Base-by-base conservation (phyloP, 495 filamentous ascomycete species). In the Aspergillus coremiiformis region DNA sequence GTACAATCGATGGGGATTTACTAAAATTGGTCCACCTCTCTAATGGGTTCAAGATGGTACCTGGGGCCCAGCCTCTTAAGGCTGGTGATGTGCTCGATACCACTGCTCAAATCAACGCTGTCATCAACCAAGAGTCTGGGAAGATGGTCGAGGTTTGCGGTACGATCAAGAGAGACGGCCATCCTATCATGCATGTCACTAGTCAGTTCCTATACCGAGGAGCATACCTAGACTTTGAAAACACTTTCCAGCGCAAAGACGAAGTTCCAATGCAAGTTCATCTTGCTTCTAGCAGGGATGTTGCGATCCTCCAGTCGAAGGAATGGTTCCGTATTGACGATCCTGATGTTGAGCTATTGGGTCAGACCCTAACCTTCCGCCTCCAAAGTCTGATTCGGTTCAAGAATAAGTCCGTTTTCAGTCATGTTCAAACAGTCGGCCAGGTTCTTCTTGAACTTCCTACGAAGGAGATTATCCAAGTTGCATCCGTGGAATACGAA, bases 61-160 rank as follows among this genome's bases (percentile, higher is more conserved):
- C 94, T 22, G 94, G 93, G 47, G 93, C 93, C 17, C 83, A 94
- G 64, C 91, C 94, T 21, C 71, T 99, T 54, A 88, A 94, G 78
- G 94, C 93, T 66, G 94, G 87, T 32, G 93, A 99, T 70, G 80
- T 89, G 45, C 78, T 99, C 14, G 84, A 89, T 52, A 96, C 94
- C 0, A 96, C 88, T 44, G 94, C 93, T 47, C 90, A 92, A 67
- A 88, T 97, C 73, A 96, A 97, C 61, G 89, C 93, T 17, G 90
- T 99, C 51, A 85, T 99, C 77, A 97, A 97, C 69, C 89, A 96
- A 62, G 90, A 95, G 29, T 92, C 93, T 37, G 93, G 93, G 44
- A 99, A 99, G 79, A 96, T 97, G 90, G 93, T 99, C 8, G 94
- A 97, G 69, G 90, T 99, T 19, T 95, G 91, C 63, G 93, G 93